Conservation (phyloP, 257 asterid species). For the Plantago elongata region DNA sequence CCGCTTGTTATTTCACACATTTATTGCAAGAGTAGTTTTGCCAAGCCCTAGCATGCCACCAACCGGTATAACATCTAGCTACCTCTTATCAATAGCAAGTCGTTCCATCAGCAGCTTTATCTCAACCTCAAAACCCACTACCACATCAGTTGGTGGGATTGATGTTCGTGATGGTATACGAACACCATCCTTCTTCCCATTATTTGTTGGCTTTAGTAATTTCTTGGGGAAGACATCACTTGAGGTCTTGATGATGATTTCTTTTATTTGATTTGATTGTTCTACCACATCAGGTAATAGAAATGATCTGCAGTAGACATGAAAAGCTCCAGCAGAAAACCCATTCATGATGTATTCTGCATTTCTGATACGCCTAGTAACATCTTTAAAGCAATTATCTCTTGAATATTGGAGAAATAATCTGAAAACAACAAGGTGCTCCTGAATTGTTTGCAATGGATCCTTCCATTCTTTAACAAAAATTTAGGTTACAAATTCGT, state of each 20-base stretch:
- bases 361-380: no score
- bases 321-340: slow-evolving; percentile 4
- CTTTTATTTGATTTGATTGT: neutral
- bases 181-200: neutral
- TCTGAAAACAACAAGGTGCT: no score
- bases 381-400: no score
- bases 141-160: slow-evolving; percentile 1
- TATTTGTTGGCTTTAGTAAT: neutral
- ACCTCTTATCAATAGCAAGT: slow-evolving; percentile 10
- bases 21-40: slow-evolving; percentile 17
- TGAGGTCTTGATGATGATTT: neutral
- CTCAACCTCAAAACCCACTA: slow-evolving; percentile 25
- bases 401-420: no score
- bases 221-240: neutral
- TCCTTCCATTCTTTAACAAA: no score
- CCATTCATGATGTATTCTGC: no score
- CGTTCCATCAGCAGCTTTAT: slow-evolving; percentile 9
- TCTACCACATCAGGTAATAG: neutral
- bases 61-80: slow-evolving; percentile 13
- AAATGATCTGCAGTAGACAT: neutral
- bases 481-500: no score
- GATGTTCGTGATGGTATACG: neutral
- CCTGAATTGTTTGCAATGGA: no score
- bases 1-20: no score
- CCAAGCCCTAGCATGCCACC: slow-evolving; percentile 30